phyloP scores from a whole-genome alignment of 202 grass and related monocot genomes.

The Digitaria exilis region DNA sequence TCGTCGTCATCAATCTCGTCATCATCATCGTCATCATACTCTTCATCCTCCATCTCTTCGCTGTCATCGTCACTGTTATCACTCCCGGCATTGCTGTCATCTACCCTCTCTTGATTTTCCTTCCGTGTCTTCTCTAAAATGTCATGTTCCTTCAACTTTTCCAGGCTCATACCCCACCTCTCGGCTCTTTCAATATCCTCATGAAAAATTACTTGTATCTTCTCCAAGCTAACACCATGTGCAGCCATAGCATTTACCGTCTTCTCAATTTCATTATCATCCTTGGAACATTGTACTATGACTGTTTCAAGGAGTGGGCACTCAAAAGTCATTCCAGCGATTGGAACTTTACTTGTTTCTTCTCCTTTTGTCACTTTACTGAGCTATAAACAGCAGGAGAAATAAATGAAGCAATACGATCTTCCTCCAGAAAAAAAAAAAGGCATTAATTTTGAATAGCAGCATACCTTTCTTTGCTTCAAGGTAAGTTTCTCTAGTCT shows the following conservation, averaged over 20 bases:
- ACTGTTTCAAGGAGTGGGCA: constrained; percentile 38
- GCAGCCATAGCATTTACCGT: constrained; percentile 24
- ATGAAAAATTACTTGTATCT: constrained; percentile 16
- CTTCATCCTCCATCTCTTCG: not conserved
- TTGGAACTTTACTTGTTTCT: not conserved
- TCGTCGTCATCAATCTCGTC: not conserved
- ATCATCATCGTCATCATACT: not conserved
- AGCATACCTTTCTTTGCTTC: constrained; percentile 20
- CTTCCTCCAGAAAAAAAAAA: not conserved
- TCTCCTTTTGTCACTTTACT: not conserved
- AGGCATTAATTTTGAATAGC: not conserved
- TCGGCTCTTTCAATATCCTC: not conserved
- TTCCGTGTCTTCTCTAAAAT: constrained; percentile 24
- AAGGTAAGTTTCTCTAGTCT: constrained; percentile 42
- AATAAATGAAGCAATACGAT: not conserved
- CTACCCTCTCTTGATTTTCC: not conserved
- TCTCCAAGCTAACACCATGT: not conserved
- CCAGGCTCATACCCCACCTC: not conserved
- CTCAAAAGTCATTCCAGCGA: constrained; percentile 12
- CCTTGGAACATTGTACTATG: constrained; percentile 32
- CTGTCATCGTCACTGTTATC: not conserved
- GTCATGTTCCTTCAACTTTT: not conserved
- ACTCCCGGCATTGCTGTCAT: not conserved
- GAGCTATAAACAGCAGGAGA: not conserved
- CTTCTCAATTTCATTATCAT: constrained; percentile 5